phyloP scores from a whole-genome alignment of 257 asterid genomes.

The Asclepias syriaca region DNA sequence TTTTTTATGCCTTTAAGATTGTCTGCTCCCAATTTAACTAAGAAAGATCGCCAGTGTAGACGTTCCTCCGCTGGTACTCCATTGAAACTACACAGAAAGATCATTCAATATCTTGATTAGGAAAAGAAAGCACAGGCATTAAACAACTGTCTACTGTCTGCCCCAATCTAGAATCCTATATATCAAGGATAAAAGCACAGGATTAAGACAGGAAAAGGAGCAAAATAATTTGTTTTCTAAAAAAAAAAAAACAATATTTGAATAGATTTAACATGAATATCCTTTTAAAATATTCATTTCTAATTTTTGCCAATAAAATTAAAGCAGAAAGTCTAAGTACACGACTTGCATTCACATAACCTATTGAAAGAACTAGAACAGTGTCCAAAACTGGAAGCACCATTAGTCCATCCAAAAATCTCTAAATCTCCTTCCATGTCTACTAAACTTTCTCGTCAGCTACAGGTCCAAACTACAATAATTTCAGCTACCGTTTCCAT shows the following conservation, averaged over 20 bases:
- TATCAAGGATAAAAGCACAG: not conserved
- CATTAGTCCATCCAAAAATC: not conserved
- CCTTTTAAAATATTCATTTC: not conserved
- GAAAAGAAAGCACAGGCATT: not conserved
- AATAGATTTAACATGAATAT: not conserved
- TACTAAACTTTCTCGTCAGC: not conserved
- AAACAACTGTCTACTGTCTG: not conserved
- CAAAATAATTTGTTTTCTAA: not conserved
- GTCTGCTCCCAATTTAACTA: slow-evolving; percentile 89
- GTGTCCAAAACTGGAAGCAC: not conserved
- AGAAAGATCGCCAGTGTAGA: slow-evolving; percentile 86
- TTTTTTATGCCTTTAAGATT: slow-evolving; percentile 85
- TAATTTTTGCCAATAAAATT: not conserved
- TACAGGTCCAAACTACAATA: not conserved
- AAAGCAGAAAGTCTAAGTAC: not conserved
- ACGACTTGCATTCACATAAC: not conserved
- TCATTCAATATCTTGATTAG: slow-evolving; percentile 2
- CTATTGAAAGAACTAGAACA: not conserved
- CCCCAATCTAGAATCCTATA: not conserved
- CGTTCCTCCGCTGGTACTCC: slow-evolving; percentile 99
- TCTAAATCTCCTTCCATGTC: not conserved
- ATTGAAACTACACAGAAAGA: slow-evolving; percentile 50
- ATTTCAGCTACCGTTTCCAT: not conserved
- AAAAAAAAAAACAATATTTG: not conserved
- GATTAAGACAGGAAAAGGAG: not conserved